phyloP scores from a whole-genome alignment of 2,329 filamentous ascomycete genomes.

The Aspergillus oerlinghausenensis region DNA sequence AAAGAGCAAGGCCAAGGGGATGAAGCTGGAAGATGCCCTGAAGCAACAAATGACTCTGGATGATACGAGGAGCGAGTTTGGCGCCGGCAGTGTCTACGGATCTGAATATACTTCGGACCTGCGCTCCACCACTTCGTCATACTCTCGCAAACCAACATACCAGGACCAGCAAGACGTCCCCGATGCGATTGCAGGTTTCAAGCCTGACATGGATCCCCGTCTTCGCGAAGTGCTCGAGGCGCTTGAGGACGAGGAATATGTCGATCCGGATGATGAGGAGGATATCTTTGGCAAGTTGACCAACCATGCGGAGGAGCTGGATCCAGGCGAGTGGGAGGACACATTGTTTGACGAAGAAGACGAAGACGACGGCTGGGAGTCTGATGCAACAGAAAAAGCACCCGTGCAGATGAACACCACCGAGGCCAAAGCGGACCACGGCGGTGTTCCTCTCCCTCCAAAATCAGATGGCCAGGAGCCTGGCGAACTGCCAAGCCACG shows the following conservation, averaged over 20 bases:
- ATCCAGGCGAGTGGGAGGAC: constrained; percentile 74
- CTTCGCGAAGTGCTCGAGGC: constrained; percentile 88
- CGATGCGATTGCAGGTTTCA: constrained; percentile 85
- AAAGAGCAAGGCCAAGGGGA: constrained; percentile 65
- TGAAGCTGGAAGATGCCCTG: constrained; percentile 83
- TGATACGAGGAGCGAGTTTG: constrained; percentile 28
- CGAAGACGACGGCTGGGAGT: constrained; percentile 87
- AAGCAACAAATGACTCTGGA: constrained; percentile 49
- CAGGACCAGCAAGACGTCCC: constrained; percentile 91
- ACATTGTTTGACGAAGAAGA: constrained; percentile 46
- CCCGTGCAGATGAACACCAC: constrained; percentile 36
- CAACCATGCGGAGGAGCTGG: constrained; percentile 64
- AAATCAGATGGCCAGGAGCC: constrained; percentile 16
- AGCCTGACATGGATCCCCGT: constrained; percentile 96
- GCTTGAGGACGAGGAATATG: constrained; percentile 90
- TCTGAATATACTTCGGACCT: constrained; percentile 38
- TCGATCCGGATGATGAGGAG: constrained; percentile 73
- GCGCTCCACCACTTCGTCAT: constrained; percentile 60
- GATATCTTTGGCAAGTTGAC: constrained; percentile 73
- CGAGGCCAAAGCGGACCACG: constrained; percentile 8
- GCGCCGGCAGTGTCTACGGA: constrained; percentile 33
- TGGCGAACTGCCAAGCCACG: constrained; percentile 33
- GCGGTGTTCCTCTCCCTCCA: constrained; percentile 4
- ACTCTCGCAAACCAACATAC: constrained; percentile 71
- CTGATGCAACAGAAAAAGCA: constrained; percentile 82